These are phyloP conservation scores for Saturnispora quitensis DNA, from an alignment of 805 yeast species.

Conservation along the genomic window DNA sequence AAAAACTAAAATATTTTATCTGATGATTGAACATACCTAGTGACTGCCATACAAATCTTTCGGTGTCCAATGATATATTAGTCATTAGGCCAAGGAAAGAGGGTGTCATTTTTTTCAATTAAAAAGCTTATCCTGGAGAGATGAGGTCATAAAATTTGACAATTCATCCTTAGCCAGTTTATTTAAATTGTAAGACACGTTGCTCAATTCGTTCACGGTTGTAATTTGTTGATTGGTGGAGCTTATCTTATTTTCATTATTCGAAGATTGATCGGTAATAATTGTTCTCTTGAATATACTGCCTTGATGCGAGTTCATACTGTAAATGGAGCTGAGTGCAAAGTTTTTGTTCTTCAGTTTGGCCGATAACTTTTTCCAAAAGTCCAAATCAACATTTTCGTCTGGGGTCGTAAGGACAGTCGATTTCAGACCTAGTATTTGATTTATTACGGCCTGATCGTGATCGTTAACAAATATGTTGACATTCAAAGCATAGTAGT, in stretches of 20 bases:
- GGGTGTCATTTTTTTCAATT: too few relatives aligned
- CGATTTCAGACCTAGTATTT: not conserved
- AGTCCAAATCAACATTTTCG: not conserved
- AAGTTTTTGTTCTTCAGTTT: not conserved
- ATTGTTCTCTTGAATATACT: not conserved
- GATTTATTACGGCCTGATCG: constrained; percentile 39
- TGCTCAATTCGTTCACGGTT: not conserved
- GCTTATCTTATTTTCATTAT: not conserved
- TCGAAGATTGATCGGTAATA: not conserved
- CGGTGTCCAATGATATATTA: too few relatives aligned
- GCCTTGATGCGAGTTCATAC: not conserved
- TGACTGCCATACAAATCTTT: too few relatives aligned
- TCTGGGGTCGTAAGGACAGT: not conserved
- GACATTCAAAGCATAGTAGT: constrained; percentile 59
- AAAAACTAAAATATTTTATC: too few relatives aligned
- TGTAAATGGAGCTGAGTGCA: not conserved
- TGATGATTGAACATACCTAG: too few relatives aligned
- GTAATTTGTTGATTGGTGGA: not conserved
- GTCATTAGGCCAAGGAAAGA: too few relatives aligned
- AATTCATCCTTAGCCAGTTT: not conserved
- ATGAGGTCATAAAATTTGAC: not conserved
- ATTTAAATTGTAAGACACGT: not conserved
- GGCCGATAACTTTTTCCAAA: not conserved
- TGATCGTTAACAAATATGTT: constrained; percentile 44
- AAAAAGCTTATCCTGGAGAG: not conserved